These are phyloP conservation scores for Colletotrichum salicis DNA, from an alignment of 2,329 filamentous ascomycete species.

Conservation along the genomic window DNA sequence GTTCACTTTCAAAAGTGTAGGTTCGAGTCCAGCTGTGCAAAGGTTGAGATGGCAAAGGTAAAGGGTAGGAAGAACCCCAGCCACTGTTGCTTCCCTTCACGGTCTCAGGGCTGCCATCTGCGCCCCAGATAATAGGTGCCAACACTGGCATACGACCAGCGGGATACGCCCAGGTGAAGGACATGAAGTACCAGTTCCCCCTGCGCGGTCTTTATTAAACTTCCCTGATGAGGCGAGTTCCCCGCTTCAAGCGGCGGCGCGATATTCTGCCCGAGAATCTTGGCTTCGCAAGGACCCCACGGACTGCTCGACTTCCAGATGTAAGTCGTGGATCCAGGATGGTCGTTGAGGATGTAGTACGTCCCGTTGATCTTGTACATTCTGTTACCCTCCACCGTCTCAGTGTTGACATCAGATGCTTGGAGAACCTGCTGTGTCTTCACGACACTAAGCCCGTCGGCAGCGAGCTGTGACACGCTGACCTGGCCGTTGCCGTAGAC, in stretches of 20 bases:
- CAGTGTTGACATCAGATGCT: constrained; percentile 46
- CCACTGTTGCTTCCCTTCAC: constrained; percentile 54
- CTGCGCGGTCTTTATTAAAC: constrained; percentile 61
- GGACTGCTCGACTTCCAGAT: constrained; percentile 61
- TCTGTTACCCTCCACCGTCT: constrained; percentile 60
- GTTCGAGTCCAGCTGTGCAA: constrained; percentile 47
- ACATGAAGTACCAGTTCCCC: constrained; percentile 70
- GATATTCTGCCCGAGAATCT: constrained; percentile 55
- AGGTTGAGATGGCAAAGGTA: constrained; percentile 42
- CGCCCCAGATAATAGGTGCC: constrained; percentile 63
- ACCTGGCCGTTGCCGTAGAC: constrained; percentile 63
- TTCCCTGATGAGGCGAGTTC: constrained; percentile 64
- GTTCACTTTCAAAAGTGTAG: constrained; percentile 54
- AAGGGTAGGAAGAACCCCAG: constrained; percentile 59
- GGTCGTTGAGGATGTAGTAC: constrained; percentile 66
- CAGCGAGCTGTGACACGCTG: constrained; percentile 60
- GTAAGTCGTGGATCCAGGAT: constrained; percentile 56
- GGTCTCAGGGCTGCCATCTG: constrained; percentile 61
- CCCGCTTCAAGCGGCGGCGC: constrained; percentile 55
- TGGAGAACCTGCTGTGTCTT: constrained; percentile 57
- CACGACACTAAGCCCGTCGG: constrained; percentile 58
- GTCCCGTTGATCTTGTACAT: constrained; percentile 67
- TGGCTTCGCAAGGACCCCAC: constrained; percentile 63
- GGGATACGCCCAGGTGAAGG: constrained; percentile 66
- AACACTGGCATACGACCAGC: constrained; percentile 67